These are phyloP conservation scores for Metschnikowia similis DNA, from an alignment of 805 yeast species.

Conservation along the genomic window DNA sequence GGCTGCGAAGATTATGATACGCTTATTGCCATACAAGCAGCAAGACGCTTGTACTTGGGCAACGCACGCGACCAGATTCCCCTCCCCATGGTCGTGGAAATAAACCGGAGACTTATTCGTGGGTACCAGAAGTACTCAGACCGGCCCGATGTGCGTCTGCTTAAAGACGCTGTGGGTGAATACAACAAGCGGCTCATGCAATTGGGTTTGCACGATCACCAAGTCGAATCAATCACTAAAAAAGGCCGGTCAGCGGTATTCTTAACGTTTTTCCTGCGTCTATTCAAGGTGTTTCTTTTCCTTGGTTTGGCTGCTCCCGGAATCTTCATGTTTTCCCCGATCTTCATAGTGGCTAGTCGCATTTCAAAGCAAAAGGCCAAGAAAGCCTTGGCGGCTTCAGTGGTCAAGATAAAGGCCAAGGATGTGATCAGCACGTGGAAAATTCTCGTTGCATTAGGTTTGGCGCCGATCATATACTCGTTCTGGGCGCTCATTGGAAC, in stretches of 20 bases:
- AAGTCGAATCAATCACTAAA: conserved; percentile 28
- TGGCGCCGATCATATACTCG: conserved; percentile 38
- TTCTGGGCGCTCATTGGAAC: conserved; percentile 35
- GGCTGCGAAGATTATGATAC: conserved; percentile 41
- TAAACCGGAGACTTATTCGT: conserved; percentile 35
- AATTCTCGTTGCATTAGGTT: conserved; percentile 36
- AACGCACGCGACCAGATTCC: conserved; percentile 33
- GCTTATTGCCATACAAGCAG: conserved; percentile 40
- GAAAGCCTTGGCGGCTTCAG: conserved; percentile 36
- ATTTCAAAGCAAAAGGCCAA: conserved; percentile 34
- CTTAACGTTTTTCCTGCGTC: conserved; percentile 22
- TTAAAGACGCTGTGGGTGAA: conserved; percentile 28
- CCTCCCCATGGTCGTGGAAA: conserved; percentile 38
- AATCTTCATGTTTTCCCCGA: conserved; percentile 35
- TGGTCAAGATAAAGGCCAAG: conserved; percentile 38
- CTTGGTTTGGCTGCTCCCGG: conserved; percentile 37
- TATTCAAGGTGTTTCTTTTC: conserved; percentile 26
- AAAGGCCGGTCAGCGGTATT: conserved; percentile 21
- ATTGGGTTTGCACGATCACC: conserved; percentile 39
- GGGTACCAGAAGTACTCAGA: conserved; percentile 34
- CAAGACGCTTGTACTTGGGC: conserved; percentile 37
- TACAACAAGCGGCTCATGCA: conserved; percentile 30
- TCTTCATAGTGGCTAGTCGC: conserved; percentile 30
- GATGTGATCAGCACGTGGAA: conserved; percentile 44
- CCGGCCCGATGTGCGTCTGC: conserved; percentile 29